phyloP scores from a whole-genome alignment of 73 alveolate species.

The Uronychia binucleata region DNA sequence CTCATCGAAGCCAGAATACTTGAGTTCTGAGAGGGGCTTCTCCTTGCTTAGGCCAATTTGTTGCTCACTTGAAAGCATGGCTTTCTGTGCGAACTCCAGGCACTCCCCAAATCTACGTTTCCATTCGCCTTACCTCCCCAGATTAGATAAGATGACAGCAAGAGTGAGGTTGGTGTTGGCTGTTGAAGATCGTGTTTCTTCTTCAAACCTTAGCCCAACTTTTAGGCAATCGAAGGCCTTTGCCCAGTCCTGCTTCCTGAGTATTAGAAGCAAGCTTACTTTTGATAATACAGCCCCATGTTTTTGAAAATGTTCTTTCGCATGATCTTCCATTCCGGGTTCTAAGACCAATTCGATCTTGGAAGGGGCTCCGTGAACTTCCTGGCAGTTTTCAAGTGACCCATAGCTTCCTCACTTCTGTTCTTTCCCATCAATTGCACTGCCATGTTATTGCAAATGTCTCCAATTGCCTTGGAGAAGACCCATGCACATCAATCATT shows the following conservation, averaged over 20 bases:
- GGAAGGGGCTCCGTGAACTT: slow-evolving; percentile 64
- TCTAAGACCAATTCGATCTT: slow-evolving; percentile 40
- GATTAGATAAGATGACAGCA: slow-evolving; percentile 45
- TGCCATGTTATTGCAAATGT: slow-evolving; percentile 44
- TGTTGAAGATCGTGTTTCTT: slow-evolving; percentile 15
- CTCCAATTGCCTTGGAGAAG: slow-evolving; percentile 32
- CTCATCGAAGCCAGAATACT: slow-evolving; percentile 17
- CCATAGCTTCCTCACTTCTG: slow-evolving; percentile 32
- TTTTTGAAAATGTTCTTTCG: slow-evolving; percentile 52
- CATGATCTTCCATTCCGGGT: slow-evolving; percentile 44
- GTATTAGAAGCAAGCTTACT: no score
- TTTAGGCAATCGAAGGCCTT: slow-evolving; percentile 50
- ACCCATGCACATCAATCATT: slow-evolving; percentile 42
- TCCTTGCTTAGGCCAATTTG: slow-evolving; percentile 2
- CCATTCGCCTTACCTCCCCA: slow-evolving; percentile 36
- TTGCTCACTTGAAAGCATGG: slow-evolving; percentile 19
- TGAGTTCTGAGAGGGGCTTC: slow-evolving; percentile 15
- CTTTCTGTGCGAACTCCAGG: slow-evolving; percentile 31
- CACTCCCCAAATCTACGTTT: no score
- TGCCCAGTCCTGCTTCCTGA: no score
- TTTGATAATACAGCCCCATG: slow-evolving; percentile 44
- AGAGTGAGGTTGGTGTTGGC: slow-evolving; percentile 50
- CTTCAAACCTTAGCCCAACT: slow-evolving; percentile 40
- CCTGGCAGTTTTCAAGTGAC: slow-evolving; percentile 40
- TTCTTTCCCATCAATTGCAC: slow-evolving; percentile 16